A percentile compares a stretch with the other conserved stretches of the same genome.
Conservation (phyloP, 2,329 filamentous ascomycete genomes). For the Massarina eburnea region DNA sequence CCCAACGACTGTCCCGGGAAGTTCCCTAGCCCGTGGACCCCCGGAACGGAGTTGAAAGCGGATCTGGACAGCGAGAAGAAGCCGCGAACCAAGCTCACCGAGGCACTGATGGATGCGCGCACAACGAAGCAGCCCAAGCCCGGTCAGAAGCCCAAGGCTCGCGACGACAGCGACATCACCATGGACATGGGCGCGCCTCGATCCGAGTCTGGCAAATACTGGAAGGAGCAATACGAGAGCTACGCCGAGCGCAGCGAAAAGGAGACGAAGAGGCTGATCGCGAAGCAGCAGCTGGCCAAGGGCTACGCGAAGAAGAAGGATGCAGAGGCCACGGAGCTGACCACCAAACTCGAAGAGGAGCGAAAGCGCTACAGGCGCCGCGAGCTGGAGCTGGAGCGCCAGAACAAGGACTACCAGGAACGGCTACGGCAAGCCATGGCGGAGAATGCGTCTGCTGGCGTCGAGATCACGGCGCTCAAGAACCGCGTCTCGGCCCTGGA, state of each 20-base stretch:
- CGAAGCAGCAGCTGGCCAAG: conserved; percentile 78
- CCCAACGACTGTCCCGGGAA: conserved; percentile 52
- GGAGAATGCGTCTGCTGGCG: conserved; percentile 33
- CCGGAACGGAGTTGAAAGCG: conserved; percentile 39
- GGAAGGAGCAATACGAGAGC: conserved; percentile 75
- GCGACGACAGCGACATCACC: conserved; percentile 63
- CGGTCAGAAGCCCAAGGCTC: conserved; percentile 36
- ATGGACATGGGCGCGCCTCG: conserved; percentile 72
- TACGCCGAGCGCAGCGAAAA: conserved; percentile 72
- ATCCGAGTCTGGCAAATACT: conserved; percentile 75
- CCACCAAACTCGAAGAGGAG: conserved; percentile 67
- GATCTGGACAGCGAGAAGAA: conserved; percentile 32
- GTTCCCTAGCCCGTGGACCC: conserved; percentile 55
- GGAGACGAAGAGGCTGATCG: conserved; percentile 76
- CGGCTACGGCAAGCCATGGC: conserved; percentile 35
- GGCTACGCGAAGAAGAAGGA: conserved; percentile 79
- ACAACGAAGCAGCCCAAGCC: conserved; percentile 40
- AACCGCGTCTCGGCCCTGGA: conserved; percentile 33
- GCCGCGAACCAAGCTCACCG: conserved; percentile 47
- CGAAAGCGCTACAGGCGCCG: conserved; percentile 65
- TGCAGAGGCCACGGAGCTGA: conserved; percentile 66
- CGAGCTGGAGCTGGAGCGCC: conserved; percentile 64
- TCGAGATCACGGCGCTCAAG: conserved; percentile 39
- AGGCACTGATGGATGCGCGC: conserved; percentile 48
- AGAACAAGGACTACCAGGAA: conserved; percentile 53